A percentile compares a stretch with the other conserved stretches of the same genome.
phyloP scores from a whole-genome alignment of 2,329 filamentous ascomycete genomes.

The Xylariaceae sp. region DNA sequence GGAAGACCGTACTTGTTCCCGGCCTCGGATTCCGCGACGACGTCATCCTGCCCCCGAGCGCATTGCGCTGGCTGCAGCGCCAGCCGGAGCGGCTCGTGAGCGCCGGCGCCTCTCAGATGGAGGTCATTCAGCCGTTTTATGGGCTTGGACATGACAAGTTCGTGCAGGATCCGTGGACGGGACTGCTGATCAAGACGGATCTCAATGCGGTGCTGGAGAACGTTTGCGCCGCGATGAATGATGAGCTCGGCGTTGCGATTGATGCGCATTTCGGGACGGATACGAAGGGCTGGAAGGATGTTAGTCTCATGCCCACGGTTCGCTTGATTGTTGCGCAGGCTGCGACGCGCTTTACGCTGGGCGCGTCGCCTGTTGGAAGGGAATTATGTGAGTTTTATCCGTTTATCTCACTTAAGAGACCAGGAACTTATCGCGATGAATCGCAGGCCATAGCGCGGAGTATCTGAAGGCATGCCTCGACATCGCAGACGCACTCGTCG shows the following conservation, averaged over 20 bases:
- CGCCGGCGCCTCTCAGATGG: conserved; percentile 34
- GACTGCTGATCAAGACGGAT: conserved; percentile 34
- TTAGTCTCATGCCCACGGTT: conserved; percentile 28
- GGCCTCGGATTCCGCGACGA: conserved; percentile 37
- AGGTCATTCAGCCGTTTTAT: conserved; percentile 36
- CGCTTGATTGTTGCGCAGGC: conserved; percentile 30
- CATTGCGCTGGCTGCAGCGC: conserved; percentile 37
- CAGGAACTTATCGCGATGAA: too few relatives aligned
- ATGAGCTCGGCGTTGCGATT: conserved; percentile 34
- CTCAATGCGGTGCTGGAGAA: conserved; percentile 34
- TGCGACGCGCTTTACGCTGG: conserved; percentile 24
- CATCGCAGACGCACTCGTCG: conserved; percentile 14
- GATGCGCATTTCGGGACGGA: conserved; percentile 34
- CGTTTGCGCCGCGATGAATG: conserved; percentile 32
- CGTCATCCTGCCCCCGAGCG: conserved; percentile 38
- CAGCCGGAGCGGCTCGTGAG: conserved; percentile 38
- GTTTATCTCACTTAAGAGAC: neutral
- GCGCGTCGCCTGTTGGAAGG: conserved; percentile 26
- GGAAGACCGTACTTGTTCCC: conserved; percentile 39
- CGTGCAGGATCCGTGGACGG: conserved; percentile 23
- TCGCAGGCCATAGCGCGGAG: conserved; percentile 31
- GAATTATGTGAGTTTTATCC: conserved; percentile 28
- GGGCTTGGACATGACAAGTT: conserved; percentile 34
- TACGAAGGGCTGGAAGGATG: conserved; percentile 32
- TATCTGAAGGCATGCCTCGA: conserved; percentile 15